These are phyloP conservation scores for Kitagawia praeruptora DNA, from an alignment of 129 eudicot species.

Conservation along the genomic window DNA sequence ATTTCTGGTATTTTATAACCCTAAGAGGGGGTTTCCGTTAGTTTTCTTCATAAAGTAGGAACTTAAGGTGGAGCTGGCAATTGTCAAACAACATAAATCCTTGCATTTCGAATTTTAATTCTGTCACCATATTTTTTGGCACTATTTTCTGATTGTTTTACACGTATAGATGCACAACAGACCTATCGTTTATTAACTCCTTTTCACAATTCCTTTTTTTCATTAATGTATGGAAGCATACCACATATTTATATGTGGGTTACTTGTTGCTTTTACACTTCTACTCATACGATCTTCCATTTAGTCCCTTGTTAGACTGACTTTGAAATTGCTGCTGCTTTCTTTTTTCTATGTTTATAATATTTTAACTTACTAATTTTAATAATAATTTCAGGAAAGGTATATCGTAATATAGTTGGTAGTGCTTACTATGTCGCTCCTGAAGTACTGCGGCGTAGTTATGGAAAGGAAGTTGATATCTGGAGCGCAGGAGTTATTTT, in stretches of 20 bases:
- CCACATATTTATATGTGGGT: not conserved
- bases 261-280: not conserved
- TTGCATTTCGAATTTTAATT: not conserved
- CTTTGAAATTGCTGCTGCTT: not conserved
- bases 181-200: not conserved
- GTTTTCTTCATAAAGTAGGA: not conserved
- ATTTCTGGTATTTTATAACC: not conserved
- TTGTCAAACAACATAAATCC: not conserved
- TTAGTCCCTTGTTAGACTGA: not conserved
- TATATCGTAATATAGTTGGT: conserved; percentile 5
- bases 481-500: conserved; percentile 10
- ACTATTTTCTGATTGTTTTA: not conserved
- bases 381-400: not conserved
- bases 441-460: conserved; percentile 13
- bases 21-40: not conserved
- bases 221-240: not conserved
- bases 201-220: not conserved
- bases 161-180: not conserved
- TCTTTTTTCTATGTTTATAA: not conserved
- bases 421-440: conserved; percentile 12
- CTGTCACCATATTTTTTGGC: not conserved
- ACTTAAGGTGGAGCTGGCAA: not conserved
- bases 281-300: not conserved
- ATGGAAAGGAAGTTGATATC: conserved; percentile 8
- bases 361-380: not conserved